Base-by-base conservation (phyloP, 2,329 filamentous ascomycete species). In the Pseudophaeomoniella oleicola region DNA sequence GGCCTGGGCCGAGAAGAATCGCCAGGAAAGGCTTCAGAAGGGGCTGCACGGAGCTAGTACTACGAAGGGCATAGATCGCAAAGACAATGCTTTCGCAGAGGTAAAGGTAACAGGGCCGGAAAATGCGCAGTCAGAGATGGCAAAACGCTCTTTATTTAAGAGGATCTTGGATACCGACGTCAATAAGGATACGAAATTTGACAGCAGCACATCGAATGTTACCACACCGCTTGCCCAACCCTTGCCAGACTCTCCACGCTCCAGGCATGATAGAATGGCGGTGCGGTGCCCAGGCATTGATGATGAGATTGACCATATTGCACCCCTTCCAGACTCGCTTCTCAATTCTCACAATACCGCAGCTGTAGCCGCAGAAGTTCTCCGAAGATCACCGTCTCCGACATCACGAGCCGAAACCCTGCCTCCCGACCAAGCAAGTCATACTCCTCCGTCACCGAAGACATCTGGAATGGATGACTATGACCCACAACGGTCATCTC, bases 181-280 rank as follows among this genome's bases (percentile, higher is more conserved):
- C 45, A 54, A 43, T 49, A 40, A 50, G 49, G 48, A 41, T 10
- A 49, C 52, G 15, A 44, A 51, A 17, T 59, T 63, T 16, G 40
- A 50, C 9, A 69, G 71, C 41, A 69, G 62, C 47, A 63, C 63
- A 12, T 73, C 70, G 2, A 71, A 71, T 44, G 59, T 72, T 49
- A 61, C 69, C 12, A 74, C 70, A 13, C 70, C 70, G 17, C 58
- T 72, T 37, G 70, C 64, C 4, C 57, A 62, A 38, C 67, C 69
- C 22, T 43, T 62, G n/a, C 55, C 56, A 15, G 59, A 62, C 42
- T 55, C 58, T n/a, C 52, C 59, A 12, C 44, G 53, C 36, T 48
- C 48, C 5, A 53, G 46, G 13, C 48, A 46, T 36, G 49, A 45
- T 18, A 52, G 51, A 36, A 45, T 46, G 27, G 46, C 46, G 19